Base-by-base conservation (phyloP, 441 rosid genomes). In the Omphalea diandra region DNA sequence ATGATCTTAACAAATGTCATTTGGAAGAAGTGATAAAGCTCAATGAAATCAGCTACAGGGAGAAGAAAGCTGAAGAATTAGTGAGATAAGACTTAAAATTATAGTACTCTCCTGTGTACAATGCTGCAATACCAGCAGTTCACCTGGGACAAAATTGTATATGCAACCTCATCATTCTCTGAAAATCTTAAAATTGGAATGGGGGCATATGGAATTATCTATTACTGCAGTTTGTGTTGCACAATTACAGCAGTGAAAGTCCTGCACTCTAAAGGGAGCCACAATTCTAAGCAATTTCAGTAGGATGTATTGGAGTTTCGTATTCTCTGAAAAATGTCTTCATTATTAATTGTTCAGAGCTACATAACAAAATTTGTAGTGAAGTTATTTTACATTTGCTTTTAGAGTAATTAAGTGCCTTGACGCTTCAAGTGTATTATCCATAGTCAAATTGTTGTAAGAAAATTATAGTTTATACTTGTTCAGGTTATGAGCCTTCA, bases 171-270 rank as follows among this genome's bases (percentile, higher is more conserved):
- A 40, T 82, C 90, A 5, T 91, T 91, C 80, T 87, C 96, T 0
- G 94, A 90, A 74, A 75, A 87, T 65, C 85, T 80, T 68, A 88
- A 80, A 83, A 84, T 94, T 43, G 98, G 98, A 63, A 77, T 76
- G 40, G 98, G 98, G 77, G 98, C 94, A 8, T 88, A 88, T 80
- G 98, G 98, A 79, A 79, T 83, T 27, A 97, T 94, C 54, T 94
- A 94, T 70, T 87, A 81, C 71, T 85, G 98, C 68, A 81, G 55
- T 73, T 70, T 91, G 22, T 91, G 86, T 79, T 94, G 91, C 62
- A 91, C 95, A 0, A 67, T 82, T 1, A 93, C 82, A 0, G 98
- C 98, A 31, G 98, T 90, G 63, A 94, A 94, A 78, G 87, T 94
- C 70, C 91, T 94, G 57, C 97, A 85, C 69, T 78, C 91, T 1